These are phyloP conservation scores for Calonectria pauciramosa DNA, from an alignment of 2,329 filamentous ascomycete species.

Conservation along the genomic window DNA sequence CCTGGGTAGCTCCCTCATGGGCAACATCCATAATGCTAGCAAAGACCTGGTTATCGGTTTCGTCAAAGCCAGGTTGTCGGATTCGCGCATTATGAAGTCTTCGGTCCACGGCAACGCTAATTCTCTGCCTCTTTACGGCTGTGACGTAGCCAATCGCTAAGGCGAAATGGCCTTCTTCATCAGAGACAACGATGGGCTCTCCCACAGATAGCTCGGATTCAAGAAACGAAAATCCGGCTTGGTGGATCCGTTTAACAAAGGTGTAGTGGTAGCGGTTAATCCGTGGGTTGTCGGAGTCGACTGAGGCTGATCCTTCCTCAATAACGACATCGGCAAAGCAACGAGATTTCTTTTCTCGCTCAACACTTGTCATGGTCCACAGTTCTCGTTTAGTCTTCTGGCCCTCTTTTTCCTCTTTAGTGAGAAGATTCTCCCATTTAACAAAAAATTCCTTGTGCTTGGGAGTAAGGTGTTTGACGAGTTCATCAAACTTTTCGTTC, in stretches of 20 bases:
- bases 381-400: slow-evolving; percentile 90
- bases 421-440: slow-evolving; percentile 94
- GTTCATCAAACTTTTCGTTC: slow-evolving; percentile 84
- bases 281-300: slow-evolving; percentile 79
- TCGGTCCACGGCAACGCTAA: slow-evolving; percentile 92
- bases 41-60: slow-evolving; percentile 85
- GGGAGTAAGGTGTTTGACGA: slow-evolving; percentile 82
- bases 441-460: slow-evolving; percentile 86
- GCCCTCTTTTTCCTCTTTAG: slow-evolving; percentile 92
- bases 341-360: slow-evolving; percentile 88
- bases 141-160: slow-evolving; percentile 93
- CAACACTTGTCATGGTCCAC: slow-evolving; percentile 94
- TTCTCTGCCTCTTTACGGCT: slow-evolving; percentile 78
- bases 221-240: slow-evolving; percentile 81
- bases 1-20: slow-evolving; percentile 64
- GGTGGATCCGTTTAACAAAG: slow-evolving; percentile 78
- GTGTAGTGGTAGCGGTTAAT: slow-evolving; percentile 94
- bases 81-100: slow-evolving; percentile 88
- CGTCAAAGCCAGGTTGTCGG: slow-evolving; percentile 81
- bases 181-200: slow-evolving; percentile 96
- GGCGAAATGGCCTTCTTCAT: slow-evolving; percentile 95
- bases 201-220: slow-evolving; percentile 91
- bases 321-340: slow-evolving; percentile 93
- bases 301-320: slow-evolving; percentile 79
- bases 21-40: slow-evolving; percentile 90